Percentiles rank a stretch among this genome's conserved stretches.
phyloP scores from a whole-genome alignment of 768 basidiomycete species.

The Phylloporus arenicola region DNA sequence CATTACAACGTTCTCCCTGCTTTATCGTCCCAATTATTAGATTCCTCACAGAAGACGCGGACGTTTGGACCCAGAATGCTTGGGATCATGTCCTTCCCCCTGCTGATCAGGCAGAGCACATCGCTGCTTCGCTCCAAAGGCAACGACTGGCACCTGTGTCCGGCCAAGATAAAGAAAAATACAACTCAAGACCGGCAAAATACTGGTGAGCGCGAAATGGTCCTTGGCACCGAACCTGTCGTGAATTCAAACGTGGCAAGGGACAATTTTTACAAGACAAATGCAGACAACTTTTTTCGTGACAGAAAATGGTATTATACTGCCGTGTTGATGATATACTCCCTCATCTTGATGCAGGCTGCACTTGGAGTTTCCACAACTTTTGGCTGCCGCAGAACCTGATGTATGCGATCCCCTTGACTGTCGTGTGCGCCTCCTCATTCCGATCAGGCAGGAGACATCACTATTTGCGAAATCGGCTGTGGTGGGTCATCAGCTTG shows the following conservation, averaged over 20 bases:
- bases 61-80: slow-evolving; percentile 83
- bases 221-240: slow-evolving; percentile 27
- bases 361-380: slow-evolving; percentile 90
- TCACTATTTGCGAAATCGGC: slow-evolving; percentile 80
- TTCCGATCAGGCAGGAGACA: slow-evolving; percentile 63
- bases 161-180: slow-evolving; percentile 61
- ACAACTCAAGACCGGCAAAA: slow-evolving; percentile 67
- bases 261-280: slow-evolving; percentile 91
- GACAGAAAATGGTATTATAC: slow-evolving; percentile 75
- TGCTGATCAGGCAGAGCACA: slow-evolving; percentile 70
- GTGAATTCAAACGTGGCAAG: slow-evolving; percentile 39
- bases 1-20: not conserved
- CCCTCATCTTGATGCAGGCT: slow-evolving; percentile 46
- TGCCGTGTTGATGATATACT: not conserved
- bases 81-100: slow-evolving; percentile 90
- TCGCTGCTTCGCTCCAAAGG: slow-evolving; percentile 60
- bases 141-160: slow-evolving; percentile 74
- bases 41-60: slow-evolving; percentile 62
- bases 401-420: slow-evolving; percentile 41
- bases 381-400: slow-evolving; percentile 61
- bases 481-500: slow-evolving; percentile 55
- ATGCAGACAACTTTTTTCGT: slow-evolving; percentile 86
- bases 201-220: slow-evolving; percentile 50
- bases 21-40: slow-evolving; percentile 31
- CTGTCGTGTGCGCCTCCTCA: not conserved